These are phyloP conservation scores for Lecanicillium sp. DNA, from an alignment of 2,329 filamentous ascomycete genomes.

Conservation along the genomic window DNA sequence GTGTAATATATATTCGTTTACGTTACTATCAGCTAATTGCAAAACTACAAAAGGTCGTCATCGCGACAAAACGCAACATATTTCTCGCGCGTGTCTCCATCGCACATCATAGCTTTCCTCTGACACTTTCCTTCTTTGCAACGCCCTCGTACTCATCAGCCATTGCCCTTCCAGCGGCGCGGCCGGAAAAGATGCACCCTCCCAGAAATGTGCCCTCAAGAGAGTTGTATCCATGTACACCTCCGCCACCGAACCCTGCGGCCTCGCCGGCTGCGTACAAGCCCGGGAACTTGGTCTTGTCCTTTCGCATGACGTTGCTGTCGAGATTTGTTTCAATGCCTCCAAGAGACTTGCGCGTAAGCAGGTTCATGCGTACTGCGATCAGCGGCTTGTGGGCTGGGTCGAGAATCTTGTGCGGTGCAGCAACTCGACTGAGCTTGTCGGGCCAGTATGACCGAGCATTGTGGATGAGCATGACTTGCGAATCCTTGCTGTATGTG, in stretches of 20 bases:
- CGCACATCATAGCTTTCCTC: not conserved
- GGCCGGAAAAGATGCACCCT: constrained; percentile 54
- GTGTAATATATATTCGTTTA: too few species aligned
- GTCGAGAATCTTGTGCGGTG: constrained; percentile 46
- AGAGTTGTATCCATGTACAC: constrained; percentile 53
- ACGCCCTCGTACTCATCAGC: constrained; percentile 30
- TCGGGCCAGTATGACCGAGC: constrained; percentile 49
- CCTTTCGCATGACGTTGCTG: constrained; percentile 46
- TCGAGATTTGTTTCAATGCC: constrained; percentile 51
- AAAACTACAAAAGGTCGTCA: too few species aligned
- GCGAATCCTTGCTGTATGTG: constrained; percentile 49
- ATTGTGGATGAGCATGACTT: constrained; percentile 53
- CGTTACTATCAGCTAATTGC: too few species aligned
- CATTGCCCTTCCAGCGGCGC: constrained; percentile 47
- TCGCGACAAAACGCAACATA: too few species aligned
- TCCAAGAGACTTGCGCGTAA: constrained; percentile 53
- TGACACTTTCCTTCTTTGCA: not conserved
- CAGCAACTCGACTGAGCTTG: constrained; percentile 38
- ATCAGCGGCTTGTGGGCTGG: constrained; percentile 48
- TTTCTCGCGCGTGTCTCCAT: too few species aligned
- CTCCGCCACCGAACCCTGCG: constrained; percentile 53
- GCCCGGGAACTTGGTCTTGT: constrained; percentile 38
- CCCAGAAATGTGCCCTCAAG: constrained; percentile 56
- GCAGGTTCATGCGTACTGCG: constrained; percentile 50
- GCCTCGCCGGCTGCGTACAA: constrained; percentile 53